Evolutionary conservation across 805 yeast species (phyloP).

Genomic region (Sugiyamaella boreocaroliniensis): DNA sequence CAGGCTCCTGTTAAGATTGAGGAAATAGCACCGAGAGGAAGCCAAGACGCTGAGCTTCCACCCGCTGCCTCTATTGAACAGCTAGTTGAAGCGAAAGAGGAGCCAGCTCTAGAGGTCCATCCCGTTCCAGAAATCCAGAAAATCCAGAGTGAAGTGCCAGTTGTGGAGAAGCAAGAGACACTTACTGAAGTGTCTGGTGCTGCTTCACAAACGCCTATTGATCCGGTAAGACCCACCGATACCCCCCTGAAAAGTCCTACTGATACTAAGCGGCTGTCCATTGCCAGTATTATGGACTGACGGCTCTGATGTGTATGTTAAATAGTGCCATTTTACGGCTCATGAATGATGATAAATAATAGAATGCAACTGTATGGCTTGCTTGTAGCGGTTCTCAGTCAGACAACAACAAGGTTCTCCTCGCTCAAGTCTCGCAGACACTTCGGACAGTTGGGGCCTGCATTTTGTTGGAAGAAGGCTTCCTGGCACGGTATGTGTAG

Average conservation of each 20-base stretch:
- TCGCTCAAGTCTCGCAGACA: conserved; percentile 7
- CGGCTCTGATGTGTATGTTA: no score
- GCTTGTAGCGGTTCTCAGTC: background rate
- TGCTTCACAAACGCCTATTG: no score
- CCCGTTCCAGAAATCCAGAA: no score
- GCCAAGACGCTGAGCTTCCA: background rate
- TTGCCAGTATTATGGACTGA: background rate
- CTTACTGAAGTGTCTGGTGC: no score
- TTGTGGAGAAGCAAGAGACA: no score
- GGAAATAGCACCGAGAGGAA: background rate
- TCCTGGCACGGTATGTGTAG: conserved; percentile 47
- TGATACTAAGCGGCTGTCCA: background rate
- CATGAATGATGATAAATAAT: background rate
- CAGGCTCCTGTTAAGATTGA: background rate
- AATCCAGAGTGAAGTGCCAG: no score
- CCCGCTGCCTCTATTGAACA: no score
- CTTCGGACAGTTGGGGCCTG: conserved; percentile 9
- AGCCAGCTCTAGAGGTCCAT: no score
- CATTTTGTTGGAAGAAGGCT: conserved; percentile 5
- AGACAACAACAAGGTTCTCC: background rate
- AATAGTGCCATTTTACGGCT: background rate
- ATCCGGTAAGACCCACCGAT: no score
- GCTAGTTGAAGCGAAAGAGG: no score
- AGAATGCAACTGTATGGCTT: background rate
- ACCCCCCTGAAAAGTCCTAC: no score